Conservation (phyloP, 352 stramenopile genomes). For the Globisporangium recalcitrans region DNA sequence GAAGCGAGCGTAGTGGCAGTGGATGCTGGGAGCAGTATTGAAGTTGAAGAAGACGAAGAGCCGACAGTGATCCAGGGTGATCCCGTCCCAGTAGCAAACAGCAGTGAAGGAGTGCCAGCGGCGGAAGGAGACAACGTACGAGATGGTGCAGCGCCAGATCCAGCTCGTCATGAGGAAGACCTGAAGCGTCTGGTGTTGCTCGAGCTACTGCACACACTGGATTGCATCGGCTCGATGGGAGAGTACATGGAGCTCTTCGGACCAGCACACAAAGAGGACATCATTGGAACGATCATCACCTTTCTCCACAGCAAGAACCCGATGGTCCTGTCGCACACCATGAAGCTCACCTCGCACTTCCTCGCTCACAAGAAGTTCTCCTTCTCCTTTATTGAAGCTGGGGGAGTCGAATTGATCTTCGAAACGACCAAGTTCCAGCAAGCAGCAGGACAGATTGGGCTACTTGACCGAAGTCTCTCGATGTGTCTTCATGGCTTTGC, state of each 20-base stretch:
- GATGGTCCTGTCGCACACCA: conserved; percentile 68
- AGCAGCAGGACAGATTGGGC: conserved; percentile 41
- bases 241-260: conserved; percentile 85
- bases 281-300: conserved; percentile 74
- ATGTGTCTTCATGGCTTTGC: conserved; percentile 85
- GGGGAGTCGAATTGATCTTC: conserved; percentile 71
- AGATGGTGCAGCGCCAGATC: conserved; percentile 19
- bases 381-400: conserved; percentile 68
- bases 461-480: conserved; percentile 71
- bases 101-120: neutral
- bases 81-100: neutral
- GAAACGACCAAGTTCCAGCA: conserved; percentile 53
- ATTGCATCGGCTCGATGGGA: conserved; percentile 79
- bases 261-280: conserved; percentile 77
- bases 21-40: neutral
- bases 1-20: conserved; percentile 21
- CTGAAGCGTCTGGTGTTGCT: conserved; percentile 76
- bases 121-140: neutral
- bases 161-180: conserved; percentile 67
- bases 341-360: conserved; percentile 84
- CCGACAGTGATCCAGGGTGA: neutral
- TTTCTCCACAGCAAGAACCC: conserved; percentile 84
- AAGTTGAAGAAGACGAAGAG: conserved; percentile 11
- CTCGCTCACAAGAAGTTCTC: conserved; percentile 84
- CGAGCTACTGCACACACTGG: conserved; percentile 75